Base-by-base conservation (phyloP, 257 asterid genomes). In the Rehmannia glutinosa region DNA sequence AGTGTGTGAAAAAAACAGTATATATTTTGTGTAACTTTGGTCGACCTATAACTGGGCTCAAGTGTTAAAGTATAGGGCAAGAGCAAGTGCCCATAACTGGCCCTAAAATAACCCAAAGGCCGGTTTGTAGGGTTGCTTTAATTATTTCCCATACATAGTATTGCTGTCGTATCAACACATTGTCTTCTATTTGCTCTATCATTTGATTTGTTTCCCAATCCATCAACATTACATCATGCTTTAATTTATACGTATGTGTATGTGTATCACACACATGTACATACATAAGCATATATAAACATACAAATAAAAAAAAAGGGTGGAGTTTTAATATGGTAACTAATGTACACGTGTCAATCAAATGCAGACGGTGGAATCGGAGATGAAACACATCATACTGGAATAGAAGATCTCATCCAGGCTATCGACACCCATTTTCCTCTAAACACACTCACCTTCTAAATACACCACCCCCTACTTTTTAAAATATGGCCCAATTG, bases 101-200 rank as follows among this genome's bases (percentile, higher is more conserved):
- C 87, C 70, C 80, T 61, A 46, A 41, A 45, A 68, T 38, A 58
- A 39, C 80, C 80, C 81, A 75, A 82, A 63, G 84, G 91, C 66
- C 85, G 42, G 20, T 73, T 75, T 67, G 68, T 76, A 46, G 57
- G 64, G 77, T 38, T 45, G 1, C 20, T 30, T n/a, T n/a, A n/a
- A n/a, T n/a, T n/a, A n/a, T n/a, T 12, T 1, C 56, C 32, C 32
- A 1, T 20, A 25, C 9, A 6, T 12, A 25, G 4, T 36, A 6
- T 5, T 12, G 1, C 3, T 0, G 0, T 41, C 21, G 32, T 19
- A 20, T 19, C 39, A 20, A 12, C 35, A 10, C 51, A 60, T 19
- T 2, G 8, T 12, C 9, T 23, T 8, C 6, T 0, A 1, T 4
- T 6, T n/a, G 3, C 42, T 15, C 6, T 43, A 42, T 24, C 30